Base-by-base conservation (phyloP, 495 filamentous ascomycete species). In the Annulohypoxylon bovei region DNA sequence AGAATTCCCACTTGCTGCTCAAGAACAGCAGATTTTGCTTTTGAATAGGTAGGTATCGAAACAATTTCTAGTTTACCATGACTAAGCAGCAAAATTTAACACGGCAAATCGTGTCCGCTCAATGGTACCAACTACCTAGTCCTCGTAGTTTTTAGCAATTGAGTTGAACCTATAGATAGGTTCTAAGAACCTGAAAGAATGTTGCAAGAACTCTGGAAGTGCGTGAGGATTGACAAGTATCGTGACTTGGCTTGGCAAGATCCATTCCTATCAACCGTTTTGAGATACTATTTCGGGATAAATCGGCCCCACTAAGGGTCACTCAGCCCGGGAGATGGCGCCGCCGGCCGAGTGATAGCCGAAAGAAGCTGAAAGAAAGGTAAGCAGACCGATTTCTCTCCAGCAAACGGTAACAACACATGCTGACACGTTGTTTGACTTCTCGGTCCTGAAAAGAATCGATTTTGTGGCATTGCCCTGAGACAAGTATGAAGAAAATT, bases 271-370 rank as follows among this genome's bases (percentile, higher is more conserved):
- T 35, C 23, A 55, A 58, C 53, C 35, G 42, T 23, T 59, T 54
- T 44, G 22, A 32, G 32, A 47, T 7, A 32, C n/a, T n/a, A n/a
- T 40, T 44, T 72, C 70, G 70, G 70, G 55, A 72, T 54, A 68
- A 72, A 44, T 55, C 70, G 70, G 70, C 64, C 55, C 64, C 70
- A 67, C 70, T 56, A 23, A 22, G 30, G 22, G 23, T 20, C 16
- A 30, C 35, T 54, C 37, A 39, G 60, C 30, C 44, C 70, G 64
- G 30, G 42, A 68, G 59, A 64, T 62, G 62, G 46, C 35, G 8
- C 56, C 63, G 55, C 46, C 58, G 60, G 27, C 53, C 27, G 49
- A 54, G 27, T 53, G 57, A 58, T 67, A 32, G 22, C 58, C 58
- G 58, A 47, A 55, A 58, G 44, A 12, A 71, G 3, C n/a, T 55